Percentiles rank a stretch among this genome's conserved stretches.
Evolutionary conservation across 805 yeast species (phyloP).

Genomic region (Ogataea zsoltii): DNA sequence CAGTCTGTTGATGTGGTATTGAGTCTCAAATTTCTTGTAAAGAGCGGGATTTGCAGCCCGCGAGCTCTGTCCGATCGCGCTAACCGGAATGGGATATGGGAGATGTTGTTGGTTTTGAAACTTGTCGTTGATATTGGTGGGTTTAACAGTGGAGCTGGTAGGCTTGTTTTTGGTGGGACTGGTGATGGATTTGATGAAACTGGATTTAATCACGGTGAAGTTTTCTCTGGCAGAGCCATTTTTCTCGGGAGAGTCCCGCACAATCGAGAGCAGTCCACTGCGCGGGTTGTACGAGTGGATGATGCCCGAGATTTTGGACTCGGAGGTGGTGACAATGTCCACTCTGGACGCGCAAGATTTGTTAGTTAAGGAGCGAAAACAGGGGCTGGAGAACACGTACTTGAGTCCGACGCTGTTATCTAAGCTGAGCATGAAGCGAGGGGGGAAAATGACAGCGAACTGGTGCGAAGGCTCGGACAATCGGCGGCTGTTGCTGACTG

Average conservation of each 20-base stretch:
- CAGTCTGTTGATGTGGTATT: slow-evolving; percentile 25
- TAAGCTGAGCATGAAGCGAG: slow-evolving; percentile 26
- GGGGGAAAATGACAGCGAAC: not conserved
- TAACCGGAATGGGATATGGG: slow-evolving; percentile 24
- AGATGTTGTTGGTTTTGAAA: slow-evolving; percentile 20
- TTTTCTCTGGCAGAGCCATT: slow-evolving; percentile 26
- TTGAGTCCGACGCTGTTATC: slow-evolving; percentile 36
- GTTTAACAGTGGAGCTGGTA: slow-evolving; percentile 8
- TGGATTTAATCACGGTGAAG: slow-evolving; percentile 55
- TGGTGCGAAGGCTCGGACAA: too few relatives aligned
- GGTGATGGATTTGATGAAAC: slow-evolving; percentile 55
- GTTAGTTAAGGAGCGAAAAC: slow-evolving; percentile 4
- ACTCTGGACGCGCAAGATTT: slow-evolving; percentile 40
- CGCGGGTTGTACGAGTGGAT: slow-evolving; percentile 62
- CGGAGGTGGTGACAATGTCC: slow-evolving; percentile 59
- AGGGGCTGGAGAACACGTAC: slow-evolving; percentile 26
- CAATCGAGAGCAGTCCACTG: slow-evolving; percentile 42
- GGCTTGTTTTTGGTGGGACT: slow-evolving; percentile 42
- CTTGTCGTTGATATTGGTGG: slow-evolving; percentile 21
- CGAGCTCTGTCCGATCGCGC: slow-evolving; percentile 19
- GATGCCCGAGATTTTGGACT: slow-evolving; percentile 57
- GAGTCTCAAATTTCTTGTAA: slow-evolving; percentile 22
- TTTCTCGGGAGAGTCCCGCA: slow-evolving; percentile 24
- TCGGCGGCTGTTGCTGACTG: too few relatives aligned
- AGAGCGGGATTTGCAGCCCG: slow-evolving; percentile 20